These are phyloP conservation scores for Linderniella brevidens DNA, from an alignment of 257 asterid genomes.

Conservation along the genomic window DNA sequence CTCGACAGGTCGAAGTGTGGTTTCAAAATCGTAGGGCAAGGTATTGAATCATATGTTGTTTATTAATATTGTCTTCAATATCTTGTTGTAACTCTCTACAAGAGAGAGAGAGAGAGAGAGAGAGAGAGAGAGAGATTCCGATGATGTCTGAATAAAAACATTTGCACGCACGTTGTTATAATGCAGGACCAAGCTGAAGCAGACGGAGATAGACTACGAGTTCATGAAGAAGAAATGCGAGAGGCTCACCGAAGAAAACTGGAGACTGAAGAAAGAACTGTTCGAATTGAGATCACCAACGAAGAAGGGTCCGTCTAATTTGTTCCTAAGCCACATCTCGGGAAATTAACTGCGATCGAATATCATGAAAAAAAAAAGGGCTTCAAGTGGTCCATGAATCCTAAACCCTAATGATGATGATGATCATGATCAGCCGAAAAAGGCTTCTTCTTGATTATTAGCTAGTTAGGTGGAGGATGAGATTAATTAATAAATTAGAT, in stretches of 20 bases:
- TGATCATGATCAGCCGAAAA: too few species aligned
- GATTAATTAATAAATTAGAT: too few species aligned
- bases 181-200: constrained; percentile 71
- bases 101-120: neutral
- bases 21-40: constrained; percentile 74
- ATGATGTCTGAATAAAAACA: neutral
- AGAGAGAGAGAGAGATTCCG: neutral
- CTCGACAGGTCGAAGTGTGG: constrained; percentile 77
- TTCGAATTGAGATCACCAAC: constrained; percentile 27
- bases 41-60: constrained; percentile 8
- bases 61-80: neutral
- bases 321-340: too few species aligned
- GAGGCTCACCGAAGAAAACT: constrained; percentile 35
- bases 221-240: constrained; percentile 50
- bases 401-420: too few species aligned
- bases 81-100: neutral
- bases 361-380: too few species aligned
- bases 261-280: constrained; percentile 40
- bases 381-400: neutral
- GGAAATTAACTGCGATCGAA: too few species aligned
- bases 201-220: constrained; percentile 58
- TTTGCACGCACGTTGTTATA: neutral
- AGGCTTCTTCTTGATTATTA: too few species aligned
- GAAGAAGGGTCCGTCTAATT: too few species aligned
- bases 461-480: too few species aligned